A percentile compares a stretch with the other conserved stretches of the same genome.
Evolutionary conservation across 306 rosid species (phyloP).

Genomic region (Malus orientalis): DNA sequence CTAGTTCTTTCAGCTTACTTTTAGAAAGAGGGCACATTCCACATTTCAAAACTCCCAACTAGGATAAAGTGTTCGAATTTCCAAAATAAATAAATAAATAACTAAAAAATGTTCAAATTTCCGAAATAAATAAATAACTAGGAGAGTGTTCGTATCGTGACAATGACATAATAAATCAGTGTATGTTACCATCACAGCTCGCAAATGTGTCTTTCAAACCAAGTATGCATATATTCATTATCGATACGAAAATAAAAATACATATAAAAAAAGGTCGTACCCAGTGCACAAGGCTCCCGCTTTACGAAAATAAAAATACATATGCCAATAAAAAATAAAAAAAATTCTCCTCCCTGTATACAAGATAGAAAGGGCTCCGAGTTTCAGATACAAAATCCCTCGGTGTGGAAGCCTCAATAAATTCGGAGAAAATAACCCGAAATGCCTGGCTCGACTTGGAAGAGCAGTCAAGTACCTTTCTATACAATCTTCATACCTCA

Average conservation of each 20-base stretch:
- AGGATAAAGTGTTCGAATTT: too few relatives aligned
- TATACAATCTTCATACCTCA: slow-evolving; percentile 18
- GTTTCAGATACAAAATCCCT: neutral
- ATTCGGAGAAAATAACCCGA: neutral
- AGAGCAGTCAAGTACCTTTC: slow-evolving; percentile 8
- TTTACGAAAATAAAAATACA: neutral
- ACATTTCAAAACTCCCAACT: too few relatives aligned
- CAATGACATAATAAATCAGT: too few relatives aligned
- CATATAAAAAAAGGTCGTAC: too few relatives aligned
- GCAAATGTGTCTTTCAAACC: neutral
- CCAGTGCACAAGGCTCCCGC: too few relatives aligned
- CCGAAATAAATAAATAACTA: too few relatives aligned
- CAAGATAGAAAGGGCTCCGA: neutral
- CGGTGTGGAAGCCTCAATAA: slow-evolving; percentile 3
- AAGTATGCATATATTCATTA: neutral
- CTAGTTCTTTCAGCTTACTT: too few relatives aligned
- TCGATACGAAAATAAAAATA: neutral
- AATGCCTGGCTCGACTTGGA: slow-evolving; percentile 5
- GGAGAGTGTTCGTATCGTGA: too few relatives aligned
- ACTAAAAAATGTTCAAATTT: too few relatives aligned
- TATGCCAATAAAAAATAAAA: neutral
- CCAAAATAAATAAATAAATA: too few relatives aligned
- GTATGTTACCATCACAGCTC: too few relatives aligned
- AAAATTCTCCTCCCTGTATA: slow-evolving; percentile 1
- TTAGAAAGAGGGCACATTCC: too few relatives aligned